Evolutionary conservation across 2,329 filamentous ascomycete species (phyloP), one percentile per base, ranked within the genome.

Genomic region (Myotisia sp.): DNA sequence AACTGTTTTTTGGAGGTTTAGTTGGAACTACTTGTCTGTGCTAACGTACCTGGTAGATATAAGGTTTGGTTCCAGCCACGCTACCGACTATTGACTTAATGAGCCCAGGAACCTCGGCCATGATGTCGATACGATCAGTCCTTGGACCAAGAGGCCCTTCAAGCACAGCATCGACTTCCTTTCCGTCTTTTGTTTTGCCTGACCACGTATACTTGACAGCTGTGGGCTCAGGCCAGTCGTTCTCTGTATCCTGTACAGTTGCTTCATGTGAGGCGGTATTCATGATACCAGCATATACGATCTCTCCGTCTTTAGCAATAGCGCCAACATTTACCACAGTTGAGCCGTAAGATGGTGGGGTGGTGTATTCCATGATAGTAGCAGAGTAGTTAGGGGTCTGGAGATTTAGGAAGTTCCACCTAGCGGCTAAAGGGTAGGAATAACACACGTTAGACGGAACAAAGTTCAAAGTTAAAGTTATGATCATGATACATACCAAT

Each of bases 91-190:
- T 84, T 47, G 76, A 76, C 72, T 98, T 98, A 57, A 98, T 78
- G 50, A 98, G 92, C 19, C 79, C 83, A 3, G 90, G 90, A 22
- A 98, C 80, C 59, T 98, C 86, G 16, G 81, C 84, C 84, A 98
- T 92, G 49, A 98, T 79, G 60, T 98, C 90, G 44, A 98, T 76
- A 43, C 79, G 73, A 59, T 98, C 90, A 20, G 78, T 62, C 32
- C 75, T 73, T 33, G 73, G 63, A 17, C 75, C 81, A 8, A 94
- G 65, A 22, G 65, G 51, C 3, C 77, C 78, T 45, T 80, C 76
- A 5, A 94, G 55, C 17, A 71, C 63, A 5, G 77, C 87, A 37
- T 74, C 68, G 29, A 86, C 68, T 0, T 68, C 55, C 56, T 85
- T 79, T 34, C 77, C 81, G 44, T 92, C 83, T 52, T 79, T 78